Evolutionary conservation across 192 early-diverging fungal genomes (phyloP), one percentile per base, ranked within the genome.

Genomic region (Dispira simplex): DNA sequence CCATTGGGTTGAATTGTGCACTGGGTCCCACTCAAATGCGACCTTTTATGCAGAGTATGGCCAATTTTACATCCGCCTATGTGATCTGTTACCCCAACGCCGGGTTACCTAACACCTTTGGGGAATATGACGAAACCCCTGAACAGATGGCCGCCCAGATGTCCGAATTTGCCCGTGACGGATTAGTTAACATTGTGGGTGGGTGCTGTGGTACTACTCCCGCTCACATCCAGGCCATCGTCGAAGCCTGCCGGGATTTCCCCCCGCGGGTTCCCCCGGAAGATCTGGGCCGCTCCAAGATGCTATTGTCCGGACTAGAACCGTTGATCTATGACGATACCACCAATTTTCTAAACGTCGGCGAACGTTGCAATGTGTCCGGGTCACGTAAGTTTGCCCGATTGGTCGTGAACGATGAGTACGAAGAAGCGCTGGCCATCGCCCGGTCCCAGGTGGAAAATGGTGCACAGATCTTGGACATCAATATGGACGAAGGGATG

Each of bases 161-260:
- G 46, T 78, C 79, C 51, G 83, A 79, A 10, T 97, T 97, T 80
- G 95, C 95, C 21, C 79, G 83, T 57, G 89, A 93, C 39, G 92
- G 92, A n/a, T 76, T 97, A 25, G 78, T 97, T 47, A 95, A 92
- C 69, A 94, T 97, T 77, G 74, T 97, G 25, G 95, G 95, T 59
- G 95, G 95, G 46, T 97, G 95, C 81, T 97, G 95, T 66, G 95
- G 95, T 69, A 93, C 92, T 20, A 97, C 95, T 8, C 95, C 95
- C 0, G 88, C 77, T 20, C 95, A 97, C 69, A 95, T 97, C 66
- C 84, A 86, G 65, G 90, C 88, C 47, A 79, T 90, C 21, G 80
- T 82, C 66, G 86, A 97, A 32, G 81, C 80, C 21, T 85, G 84
- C 75, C 82, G 83, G 65, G 71, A 81, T 60, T 85, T 83, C 63